Conservation (phyloP, 805 yeast species). For the Lipomyces sp. region DNA sequence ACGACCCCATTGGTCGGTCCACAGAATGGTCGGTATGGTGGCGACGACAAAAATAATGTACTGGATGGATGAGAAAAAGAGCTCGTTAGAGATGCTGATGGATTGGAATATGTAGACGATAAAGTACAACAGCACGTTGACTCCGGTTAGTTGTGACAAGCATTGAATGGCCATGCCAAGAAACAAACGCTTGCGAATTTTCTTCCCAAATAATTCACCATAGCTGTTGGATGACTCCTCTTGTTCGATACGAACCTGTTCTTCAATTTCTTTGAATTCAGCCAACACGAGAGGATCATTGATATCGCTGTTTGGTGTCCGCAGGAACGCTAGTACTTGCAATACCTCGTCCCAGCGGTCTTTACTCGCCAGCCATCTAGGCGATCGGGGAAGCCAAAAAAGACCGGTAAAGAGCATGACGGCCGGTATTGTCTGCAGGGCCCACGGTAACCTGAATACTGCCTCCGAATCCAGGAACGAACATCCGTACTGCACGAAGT, state of each 20-base stretch:
- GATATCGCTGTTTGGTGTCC: conserved; percentile 77
- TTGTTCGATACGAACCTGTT: conserved; percentile 71
- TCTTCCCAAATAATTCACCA: neutral
- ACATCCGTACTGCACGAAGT: conserved; percentile 2
- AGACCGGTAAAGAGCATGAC: conserved; percentile 70
- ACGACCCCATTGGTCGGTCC: conserved; percentile 89
- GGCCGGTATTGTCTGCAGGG: conserved; percentile 74
- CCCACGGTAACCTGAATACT: conserved; percentile 52
- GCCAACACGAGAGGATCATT: conserved; percentile 67
- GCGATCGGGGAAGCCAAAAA: conserved; percentile 79
- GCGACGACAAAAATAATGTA: conserved; percentile 48
- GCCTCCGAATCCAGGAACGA: conserved; percentile 76
- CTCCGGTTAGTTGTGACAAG: conserved; percentile 94
- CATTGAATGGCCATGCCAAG: conserved; percentile 90
- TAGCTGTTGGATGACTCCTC: conserved; percentile 47
- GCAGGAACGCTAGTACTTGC: conserved; percentile 87
- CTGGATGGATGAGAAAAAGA: conserved; percentile 2
- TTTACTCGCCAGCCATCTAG: conserved; percentile 84
- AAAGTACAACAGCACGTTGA: conserved; percentile 77
- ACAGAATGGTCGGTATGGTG: conserved; percentile 86
- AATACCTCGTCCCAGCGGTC: conserved; percentile 57
- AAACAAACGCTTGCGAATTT: conserved; percentile 83
- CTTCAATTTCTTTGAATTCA: conserved; percentile 81
- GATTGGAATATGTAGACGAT: conserved; percentile 51
- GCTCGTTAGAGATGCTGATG: neutral